Base-by-base conservation (phyloP, 2,329 filamentous ascomycete genomes). In the Emergomyces pasteurianus region DNA sequence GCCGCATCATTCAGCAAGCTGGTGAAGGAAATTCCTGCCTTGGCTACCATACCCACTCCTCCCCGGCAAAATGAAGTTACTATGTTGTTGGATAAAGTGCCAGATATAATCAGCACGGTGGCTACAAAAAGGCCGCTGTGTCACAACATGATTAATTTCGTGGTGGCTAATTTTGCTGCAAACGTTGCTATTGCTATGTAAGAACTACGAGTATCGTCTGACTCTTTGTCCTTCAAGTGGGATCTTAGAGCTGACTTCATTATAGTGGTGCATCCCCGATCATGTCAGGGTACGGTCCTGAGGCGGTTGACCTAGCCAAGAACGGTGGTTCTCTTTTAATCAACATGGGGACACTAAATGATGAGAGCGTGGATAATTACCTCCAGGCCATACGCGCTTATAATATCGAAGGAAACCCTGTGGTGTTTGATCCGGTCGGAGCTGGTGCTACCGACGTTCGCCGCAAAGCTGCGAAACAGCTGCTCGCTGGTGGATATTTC, bases 71-170 rank as follows among this genome's bases (percentile, higher is more conserved):
- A 66, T 23, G 69, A 74, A 23, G 64, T 64, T 21, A 63, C 67
- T 21, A 61, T 65, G 5, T 60, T 79, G 46, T 40, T 75, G 7
- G 63, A 69, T n/a, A 67, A 72, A 34, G 71, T 78, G 4, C 75
- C 77, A 2, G 61, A 67, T 3, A 75, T 88, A 21, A 78, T 95
- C 50, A 78, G 77, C 62, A 78, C 80, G 6, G 81, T 96, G 55
- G 83, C 83, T 5, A 72, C 78, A 2, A 79, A 75, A 50, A 86
- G 83, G 61, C 91, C 92, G 0, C 80, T 97, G 26, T 88, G 88
- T 58, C 92, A 97, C 76, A 96, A 96, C 75, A 97, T 97, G 90
- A 97, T 94, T 59, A 97, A 97, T 72, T 81, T 92, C 58, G 92
- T 97, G 0, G 92, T 96, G 26, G 91, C 96, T 70, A 96, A 96